These are phyloP conservation scores for Auricularia cornea DNA, from an alignment of 768 basidiomycete species.

Conservation along the genomic window DNA sequence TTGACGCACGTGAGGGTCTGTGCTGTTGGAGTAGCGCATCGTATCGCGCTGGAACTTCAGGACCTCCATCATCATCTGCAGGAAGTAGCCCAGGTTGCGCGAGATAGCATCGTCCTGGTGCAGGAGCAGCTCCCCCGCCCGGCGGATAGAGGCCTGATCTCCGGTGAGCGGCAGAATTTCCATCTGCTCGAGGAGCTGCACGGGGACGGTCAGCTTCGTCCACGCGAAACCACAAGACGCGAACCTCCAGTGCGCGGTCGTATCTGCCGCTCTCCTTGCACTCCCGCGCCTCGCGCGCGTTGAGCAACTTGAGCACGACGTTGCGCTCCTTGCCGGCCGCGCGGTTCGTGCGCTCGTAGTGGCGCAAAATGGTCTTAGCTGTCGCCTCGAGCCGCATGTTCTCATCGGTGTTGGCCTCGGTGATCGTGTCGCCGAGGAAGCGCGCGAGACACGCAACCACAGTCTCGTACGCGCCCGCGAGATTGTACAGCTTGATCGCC, in stretches of 20 bases:
- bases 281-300: constrained; percentile 73
- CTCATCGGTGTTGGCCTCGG: constrained; percentile 46
- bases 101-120: constrained; percentile 78
- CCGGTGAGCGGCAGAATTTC: constrained; percentile 80
- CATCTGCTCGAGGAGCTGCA: constrained; percentile 77
- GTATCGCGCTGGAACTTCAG: constrained; percentile 75
- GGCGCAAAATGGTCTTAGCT: constrained; percentile 67
- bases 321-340: constrained; percentile 66
- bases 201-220: not conserved
- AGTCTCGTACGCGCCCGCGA: constrained; percentile 83
- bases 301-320: constrained; percentile 63
- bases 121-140: constrained; percentile 83
- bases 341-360: constrained; percentile 71
- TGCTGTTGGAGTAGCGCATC: constrained; percentile 58
- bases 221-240: constrained; percentile 16
- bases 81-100: constrained; percentile 80
- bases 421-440: constrained; percentile 76
- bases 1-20: constrained; percentile 42
- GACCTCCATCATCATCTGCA: constrained; percentile 88
- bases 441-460: constrained; percentile 83
- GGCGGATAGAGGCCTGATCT: constrained; percentile 78
- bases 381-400: constrained; percentile 61
- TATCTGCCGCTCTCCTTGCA: constrained; percentile 62
- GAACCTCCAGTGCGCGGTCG: constrained; percentile 76
- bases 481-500: constrained; percentile 92